phyloP scores from a whole-genome alignment of 306 rosid species.

The Citrullus amarus region DNA sequence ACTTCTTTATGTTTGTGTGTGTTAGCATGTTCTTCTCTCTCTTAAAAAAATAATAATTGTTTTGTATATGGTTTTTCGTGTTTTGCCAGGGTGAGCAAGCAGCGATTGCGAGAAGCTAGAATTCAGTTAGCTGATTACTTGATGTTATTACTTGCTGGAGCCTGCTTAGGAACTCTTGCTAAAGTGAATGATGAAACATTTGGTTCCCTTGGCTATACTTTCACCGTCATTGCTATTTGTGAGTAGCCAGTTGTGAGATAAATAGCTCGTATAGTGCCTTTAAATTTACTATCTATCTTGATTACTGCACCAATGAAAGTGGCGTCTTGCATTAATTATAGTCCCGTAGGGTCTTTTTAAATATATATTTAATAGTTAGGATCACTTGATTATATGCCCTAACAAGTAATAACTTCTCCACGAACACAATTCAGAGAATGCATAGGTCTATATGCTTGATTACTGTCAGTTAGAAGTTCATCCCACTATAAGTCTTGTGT shows the following conservation, averaged over 20 bases:
- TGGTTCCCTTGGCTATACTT: conserved; percentile 59
- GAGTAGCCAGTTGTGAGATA: conserved; percentile 24
- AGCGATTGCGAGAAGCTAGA: conserved; percentile 58
- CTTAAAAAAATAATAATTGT: neutral
- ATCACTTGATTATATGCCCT: neutral
- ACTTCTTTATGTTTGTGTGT: neutral
- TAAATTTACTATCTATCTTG: conserved; percentile 2
- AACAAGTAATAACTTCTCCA: neutral
- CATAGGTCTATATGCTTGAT: neutral
- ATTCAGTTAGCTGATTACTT: conserved; percentile 50
- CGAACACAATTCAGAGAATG: neutral
- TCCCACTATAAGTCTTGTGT: conserved; percentile 6
- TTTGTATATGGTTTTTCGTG: conserved; percentile 14
- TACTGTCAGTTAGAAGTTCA: neutral
- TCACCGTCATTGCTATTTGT: conserved; percentile 75
- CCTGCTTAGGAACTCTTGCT: conserved; percentile 64
- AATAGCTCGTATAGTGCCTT: neutral
- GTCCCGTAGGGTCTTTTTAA: neutral
- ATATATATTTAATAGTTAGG: neutral
- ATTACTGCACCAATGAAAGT: neutral
- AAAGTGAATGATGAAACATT: conserved; percentile 57
- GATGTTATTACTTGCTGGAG: conserved; percentile 71
- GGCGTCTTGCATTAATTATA: neutral
- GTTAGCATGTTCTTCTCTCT: neutral
- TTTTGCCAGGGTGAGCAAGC: conserved; percentile 55